Base-by-base conservation (phyloP, 1,284 basidiomycete genomes). In the Volvariella surrecta region DNA sequence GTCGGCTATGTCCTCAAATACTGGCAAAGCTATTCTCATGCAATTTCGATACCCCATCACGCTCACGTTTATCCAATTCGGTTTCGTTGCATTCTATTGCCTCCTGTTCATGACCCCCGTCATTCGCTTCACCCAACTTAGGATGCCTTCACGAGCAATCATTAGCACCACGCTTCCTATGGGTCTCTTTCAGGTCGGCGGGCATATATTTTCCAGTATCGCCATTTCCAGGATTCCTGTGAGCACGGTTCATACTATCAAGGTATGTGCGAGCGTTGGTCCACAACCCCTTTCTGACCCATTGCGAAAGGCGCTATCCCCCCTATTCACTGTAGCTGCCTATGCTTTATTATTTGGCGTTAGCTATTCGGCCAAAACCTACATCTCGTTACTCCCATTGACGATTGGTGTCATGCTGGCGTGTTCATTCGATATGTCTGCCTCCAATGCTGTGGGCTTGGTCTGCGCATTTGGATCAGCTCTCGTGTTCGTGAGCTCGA, bases 181-280 rank as follows among this genome's bases (percentile, higher is more conserved):
- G 88, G 92, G 91, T 20, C 72, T 89, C 45, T 99, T 99, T 63
- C 85, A 89, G 61, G 86, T 98, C 34, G 89, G 87, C n/a, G 96
- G 96, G 0, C 96, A 99, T 61, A 92, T 98, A 53, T 95, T 96
- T 58, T 91, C 90, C 20, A 94, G 90, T 52, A 84, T 99, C 66
- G 96, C 95, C 17, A 98, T 99, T 50, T 90, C 90, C 32, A 74
- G 92, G 44, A 96, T 98, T 48, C 92, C 89, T 3, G 95, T 99
- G 45, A 93, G 89, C 67, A 99, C 96, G 0, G 93, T 98, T 18
- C 96, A 99, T 60, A 99, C 95, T 24, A 97, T 98, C 66, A 98
- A 98, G 82, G 94, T 94, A 54, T 57, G 76, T 59, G 32, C 43
- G 20, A 45, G 32, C 28, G 17, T 31, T 15, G 2, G 24, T 48